Conservation (phyloP, 129 eudicot species). For the Escallonia herrerae region DNA sequence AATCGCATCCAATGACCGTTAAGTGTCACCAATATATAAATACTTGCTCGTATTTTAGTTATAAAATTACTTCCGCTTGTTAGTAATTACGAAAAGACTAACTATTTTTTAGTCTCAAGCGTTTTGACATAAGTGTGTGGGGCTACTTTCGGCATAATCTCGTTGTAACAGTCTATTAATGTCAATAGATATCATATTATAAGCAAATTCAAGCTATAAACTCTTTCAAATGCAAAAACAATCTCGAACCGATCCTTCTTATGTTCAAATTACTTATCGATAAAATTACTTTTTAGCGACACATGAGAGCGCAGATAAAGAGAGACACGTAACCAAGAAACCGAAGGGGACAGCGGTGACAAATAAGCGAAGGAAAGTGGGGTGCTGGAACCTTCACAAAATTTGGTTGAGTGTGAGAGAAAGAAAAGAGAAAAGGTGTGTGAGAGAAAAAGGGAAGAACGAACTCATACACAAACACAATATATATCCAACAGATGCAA, state of each 20-base stretch:
- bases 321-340: conserved; percentile 15
- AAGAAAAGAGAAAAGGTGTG: background rate
- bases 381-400: conserved; percentile 26
- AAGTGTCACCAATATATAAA: too few species aligned
- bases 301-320: background rate
- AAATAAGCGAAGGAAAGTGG: conserved; percentile 30
- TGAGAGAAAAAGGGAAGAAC: conserved; percentile 4
- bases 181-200: too few species aligned
- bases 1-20: background rate
- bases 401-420: conserved; percentile 21
- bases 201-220: background rate
- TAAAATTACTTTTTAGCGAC: background rate
- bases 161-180: too few species aligned
- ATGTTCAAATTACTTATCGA: background rate
- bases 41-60: too few species aligned
- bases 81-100: too few species aligned
- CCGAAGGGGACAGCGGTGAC: conserved; percentile 21
- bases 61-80: too few species aligned
- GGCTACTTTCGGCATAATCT: too few species aligned
- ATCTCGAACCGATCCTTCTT: too few species aligned
- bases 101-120: too few species aligned
- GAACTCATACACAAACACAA: background rate
- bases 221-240: too few species aligned
- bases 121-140: too few species aligned
- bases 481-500: background rate